Evolutionary conservation across 208 protist genomes (phyloP).

Genomic region (Herpetomonas tarakana): DNA sequence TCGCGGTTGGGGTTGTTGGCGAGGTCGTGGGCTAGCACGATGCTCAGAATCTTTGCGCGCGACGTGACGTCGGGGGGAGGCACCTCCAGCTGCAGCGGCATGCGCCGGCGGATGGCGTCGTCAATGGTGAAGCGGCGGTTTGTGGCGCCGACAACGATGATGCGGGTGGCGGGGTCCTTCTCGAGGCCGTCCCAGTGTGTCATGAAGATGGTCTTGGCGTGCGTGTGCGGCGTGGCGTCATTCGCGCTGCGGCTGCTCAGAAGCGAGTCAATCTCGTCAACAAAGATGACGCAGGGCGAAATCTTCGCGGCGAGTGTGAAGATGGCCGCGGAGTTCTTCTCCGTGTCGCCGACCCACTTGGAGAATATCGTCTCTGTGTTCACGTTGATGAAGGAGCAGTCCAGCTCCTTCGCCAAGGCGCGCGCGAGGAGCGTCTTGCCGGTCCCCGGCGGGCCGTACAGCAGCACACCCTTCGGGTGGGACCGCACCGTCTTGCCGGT

Average conservation of each 20-base stretch:
- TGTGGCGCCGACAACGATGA: slow-evolving; percentile 90
- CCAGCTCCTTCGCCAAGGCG: slow-evolving; percentile 98
- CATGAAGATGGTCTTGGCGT: slow-evolving; percentile 92
- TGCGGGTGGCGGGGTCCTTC: slow-evolving; percentile 28
- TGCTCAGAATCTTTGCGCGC: slow-evolving; percentile 71
- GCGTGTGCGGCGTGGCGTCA: slow-evolving; percentile 60
- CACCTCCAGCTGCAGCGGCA: slow-evolving; percentile 86
- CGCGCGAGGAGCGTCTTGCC: slow-evolving; percentile 99
- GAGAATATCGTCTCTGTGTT: slow-evolving; percentile 86
- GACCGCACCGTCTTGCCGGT: slow-evolving; percentile 69
- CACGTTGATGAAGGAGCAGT: slow-evolving; percentile 99
- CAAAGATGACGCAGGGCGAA: slow-evolving; percentile 86
- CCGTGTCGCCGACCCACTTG: slow-evolving; percentile 96
- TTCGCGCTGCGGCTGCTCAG: slow-evolving; percentile 73
- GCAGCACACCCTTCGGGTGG: slow-evolving; percentile 98
- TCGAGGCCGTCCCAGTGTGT: slow-evolving; percentile 89
- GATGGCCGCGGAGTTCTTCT: slow-evolving; percentile 93
- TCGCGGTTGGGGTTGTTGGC: slow-evolving; percentile 42
- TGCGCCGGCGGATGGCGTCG: slow-evolving; percentile 86
- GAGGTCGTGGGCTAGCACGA: slow-evolving; percentile 69
- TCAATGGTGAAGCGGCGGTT: slow-evolving; percentile 91
- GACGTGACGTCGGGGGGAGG: slow-evolving; percentile 50
- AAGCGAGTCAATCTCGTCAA: slow-evolving; percentile 92
- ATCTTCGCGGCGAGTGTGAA: slow-evolving; percentile 86
- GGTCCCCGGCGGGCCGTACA: slow-evolving; percentile 99